Base-by-base conservation (phyloP, 2,329 filamentous ascomycete genomes). In the Monilinia aucupariae region DNA sequence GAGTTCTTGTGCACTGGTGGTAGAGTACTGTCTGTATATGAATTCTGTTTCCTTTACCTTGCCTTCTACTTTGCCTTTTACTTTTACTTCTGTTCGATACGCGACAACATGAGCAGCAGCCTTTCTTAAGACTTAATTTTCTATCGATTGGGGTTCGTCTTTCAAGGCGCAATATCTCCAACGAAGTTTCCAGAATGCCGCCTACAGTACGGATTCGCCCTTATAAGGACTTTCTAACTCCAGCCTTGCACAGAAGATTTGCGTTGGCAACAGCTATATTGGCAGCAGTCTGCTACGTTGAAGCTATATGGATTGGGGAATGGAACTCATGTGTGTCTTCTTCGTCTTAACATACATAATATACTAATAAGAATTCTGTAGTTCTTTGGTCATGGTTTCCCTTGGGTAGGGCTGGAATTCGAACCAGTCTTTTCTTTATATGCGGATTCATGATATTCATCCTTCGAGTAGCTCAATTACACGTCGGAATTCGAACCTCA, bases 321-420 rank as follows among this genome's bases (percentile, higher is more conserved):
- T 90, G 86, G 80, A 81, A 82, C 69, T 87, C 87, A 52, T 81
- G 90, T 63, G 52, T 22, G 54, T 59, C 9, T 37, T n/a, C 34
- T 69, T 61, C 54, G 20, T 51, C 53, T 50, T 34, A 61, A 56
- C 50, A 32, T 12, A 17, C 41, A 7, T 10, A 45, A 47, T 10
- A 32, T 56, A 39, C 61, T 64, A 56, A 65, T 25, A 51, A 48
- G 4, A 56, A 6, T 12, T 45, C n/a, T 59, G 41, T 69, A 93
- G 90, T 85, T 58, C 78, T 96, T 65, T 96, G 91, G 92, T 80
- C 86, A 70, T 93, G 90, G 89, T 91, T 96, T 68, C 92, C 92
- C 30, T 71, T 96, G 47, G 90, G 91, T 59, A 81, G 82, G 62
- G 85, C 88, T 51, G 91, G 90, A 64, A 75, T 96, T 62, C 88